A percentile compares a stretch with the other conserved stretches of the same genome.
Evolutionary conservation across 73 alveolate genomes (phyloP).

Genomic region (Paramecium sexaurelia): DNA sequence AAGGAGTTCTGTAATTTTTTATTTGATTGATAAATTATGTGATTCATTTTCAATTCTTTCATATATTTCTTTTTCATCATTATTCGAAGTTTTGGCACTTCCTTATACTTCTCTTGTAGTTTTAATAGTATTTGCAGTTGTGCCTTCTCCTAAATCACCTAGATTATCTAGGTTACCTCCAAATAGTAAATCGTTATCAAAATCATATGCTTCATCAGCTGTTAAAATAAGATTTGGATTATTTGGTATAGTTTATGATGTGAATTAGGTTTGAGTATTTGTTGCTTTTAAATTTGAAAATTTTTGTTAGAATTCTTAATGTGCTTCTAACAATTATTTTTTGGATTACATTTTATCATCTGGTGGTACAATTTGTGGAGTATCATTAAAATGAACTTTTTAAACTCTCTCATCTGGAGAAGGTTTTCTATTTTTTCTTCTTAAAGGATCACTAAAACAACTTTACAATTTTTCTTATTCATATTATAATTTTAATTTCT

Average conservation of each 20-base stretch:
- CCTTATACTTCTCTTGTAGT: neutral
- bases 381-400: neutral
- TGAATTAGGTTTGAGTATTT: too few relatives aligned
- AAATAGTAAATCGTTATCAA: conserved; percentile 18
- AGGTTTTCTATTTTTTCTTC: conserved; percentile 14
- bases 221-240: conserved; percentile 3
- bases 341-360: neutral
- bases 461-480: conserved; percentile 65
- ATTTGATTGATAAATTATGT: conserved; percentile 62
- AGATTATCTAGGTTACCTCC: conserved; percentile 18
- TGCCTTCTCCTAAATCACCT: conserved; percentile 43
- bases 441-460: conserved; percentile 41
- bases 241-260: neutral
- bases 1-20: conserved; percentile 71
- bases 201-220: conserved; percentile 64
- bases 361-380: conserved; percentile 28
- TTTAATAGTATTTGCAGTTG: conserved; percentile 1
- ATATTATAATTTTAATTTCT: neutral
- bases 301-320: conserved; percentile 39
- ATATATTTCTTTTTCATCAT: conserved; percentile 7
- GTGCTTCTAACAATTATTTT: conserved; percentile 11
- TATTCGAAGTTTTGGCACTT: neutral
- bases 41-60: conserved; percentile 48
- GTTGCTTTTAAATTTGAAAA: neutral
- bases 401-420: neutral